These are phyloP conservation scores for Aspergillus melleus DNA, from an alignment of 2,329 filamentous ascomycete genomes.

Conservation along the genomic window DNA sequence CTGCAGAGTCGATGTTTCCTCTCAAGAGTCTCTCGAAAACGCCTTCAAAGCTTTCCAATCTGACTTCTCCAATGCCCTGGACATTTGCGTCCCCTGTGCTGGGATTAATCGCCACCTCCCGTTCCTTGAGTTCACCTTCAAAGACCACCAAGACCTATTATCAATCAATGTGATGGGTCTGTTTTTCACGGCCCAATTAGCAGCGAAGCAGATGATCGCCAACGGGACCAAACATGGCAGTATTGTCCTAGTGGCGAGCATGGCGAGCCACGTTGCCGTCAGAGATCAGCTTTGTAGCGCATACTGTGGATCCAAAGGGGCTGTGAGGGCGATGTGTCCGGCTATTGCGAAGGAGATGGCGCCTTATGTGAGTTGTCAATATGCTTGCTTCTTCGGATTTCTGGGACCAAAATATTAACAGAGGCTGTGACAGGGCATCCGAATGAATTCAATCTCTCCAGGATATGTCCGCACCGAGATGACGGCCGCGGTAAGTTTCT, in stretches of 20 bases:
- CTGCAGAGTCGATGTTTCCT: conserved; percentile 43
- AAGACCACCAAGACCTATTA: conserved; percentile 44
- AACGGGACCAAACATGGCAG: conserved; percentile 53
- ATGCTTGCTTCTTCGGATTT: neutral
- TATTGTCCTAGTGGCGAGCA: conserved; percentile 56
- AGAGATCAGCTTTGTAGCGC: conserved; percentile 50
- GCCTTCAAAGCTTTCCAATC: conserved; percentile 36
- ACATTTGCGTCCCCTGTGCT: conserved; percentile 48
- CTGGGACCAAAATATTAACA: neutral
- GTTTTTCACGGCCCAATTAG: conserved; percentile 51
- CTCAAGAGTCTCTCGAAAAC: conserved; percentile 27
- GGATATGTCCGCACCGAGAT: conserved; percentile 40
- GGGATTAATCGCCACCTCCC: conserved; percentile 48
- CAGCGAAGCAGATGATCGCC: conserved; percentile 53
- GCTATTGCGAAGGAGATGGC: conserved; percentile 50
- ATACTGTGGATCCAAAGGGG: conserved; percentile 52
- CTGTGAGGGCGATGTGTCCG: conserved; percentile 49
- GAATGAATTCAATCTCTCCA: conserved; percentile 45
- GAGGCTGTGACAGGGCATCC: conserved; percentile 33
- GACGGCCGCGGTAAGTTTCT: conserved; percentile 31
- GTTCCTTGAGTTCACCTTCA: conserved; percentile 48
- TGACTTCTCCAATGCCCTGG: conserved; percentile 40
- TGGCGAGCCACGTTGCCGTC: conserved; percentile 54
- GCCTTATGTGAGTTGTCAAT: conserved; percentile 29
- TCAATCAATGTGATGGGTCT: conserved; percentile 48